Evolutionary conservation across 495 filamentous ascomycete genomes (phyloP), one percentile per base, ranked within the genome.

Genomic region (Penicillium pulvis): DNA sequence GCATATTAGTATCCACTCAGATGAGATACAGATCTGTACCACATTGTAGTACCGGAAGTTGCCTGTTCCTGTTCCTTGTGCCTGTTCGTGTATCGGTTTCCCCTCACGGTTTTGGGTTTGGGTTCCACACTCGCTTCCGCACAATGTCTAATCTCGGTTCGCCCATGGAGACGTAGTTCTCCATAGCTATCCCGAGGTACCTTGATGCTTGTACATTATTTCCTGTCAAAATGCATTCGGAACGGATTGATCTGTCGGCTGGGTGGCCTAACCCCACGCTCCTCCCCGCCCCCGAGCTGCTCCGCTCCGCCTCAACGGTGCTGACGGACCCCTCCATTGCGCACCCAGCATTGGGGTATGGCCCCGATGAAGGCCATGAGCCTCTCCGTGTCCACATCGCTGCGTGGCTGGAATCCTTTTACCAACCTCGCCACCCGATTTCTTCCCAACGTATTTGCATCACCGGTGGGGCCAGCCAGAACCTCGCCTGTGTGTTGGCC

Each of bases 381-480:
- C 85, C 87, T 30, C 74, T 91, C 1, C 75, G 90, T 6, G 69
- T 79, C 55, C 76, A 83, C 26, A 70, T 96, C 24, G 86, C 89
- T 33, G 56, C 69, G 35, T 96, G 91, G 91, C 72, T 92, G n/a
- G 77, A 73, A 0, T 52, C 60, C 1, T 87, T 86, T 60, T 96
- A 93, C 57, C 65, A 69, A 28, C 78, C 81, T 0, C 19, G 52
- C 23, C 60, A 68, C 0, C 69, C 76, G 0, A 72, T 83, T n/a
- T 57, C 68, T 1, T 41, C 78, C 1, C 78, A 83, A 5, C 79
- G 90, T 45, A 88, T 96, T 46, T 88, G 86, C 70, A 87, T 97
- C 65, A 90, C 92, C 0, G 87, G 90, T 33, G 93, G 85, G 14
- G 93, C 93, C 3, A 85, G 80, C 51, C 90, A 93, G 71, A 89